Base-by-base conservation (phyloP, 2,329 filamentous ascomycete species). In the Pleoardoris graminearum region DNA sequence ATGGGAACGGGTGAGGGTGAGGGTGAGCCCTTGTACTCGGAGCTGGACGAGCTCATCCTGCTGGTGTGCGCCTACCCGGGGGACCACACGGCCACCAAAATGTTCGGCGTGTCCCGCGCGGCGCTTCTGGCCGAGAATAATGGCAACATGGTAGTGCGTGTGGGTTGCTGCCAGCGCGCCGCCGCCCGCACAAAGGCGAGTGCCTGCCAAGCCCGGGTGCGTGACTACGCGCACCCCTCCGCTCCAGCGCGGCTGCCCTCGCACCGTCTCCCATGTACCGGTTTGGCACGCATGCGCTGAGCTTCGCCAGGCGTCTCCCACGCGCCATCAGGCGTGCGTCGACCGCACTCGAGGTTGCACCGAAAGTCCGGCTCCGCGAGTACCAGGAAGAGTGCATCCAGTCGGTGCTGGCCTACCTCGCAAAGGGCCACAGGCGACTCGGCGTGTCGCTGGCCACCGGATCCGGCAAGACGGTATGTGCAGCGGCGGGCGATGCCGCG, bases 371-470 rank as follows among this genome's bases (percentile, higher is more conserved):
- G 50, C 84, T 96, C 36, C 88, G 91, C 60, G 80, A 88, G 62
- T 97, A 96, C 67, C 92, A 97, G 70, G 87, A 94, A 77, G 91
- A 96, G 80, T 95, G 90, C 67, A 95, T 97, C 55, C 84, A 89
- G 65, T 86, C 91, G 0, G 89, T 96, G 3, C 75, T 96, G 1
- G 75, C 80, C 1, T 85, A 91, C 50, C 71, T 96, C 0, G 71
- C 82, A 2, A 75, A 83, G 29, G 91, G 91, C 0, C 85, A 92
- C 60, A 91, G 89, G 65, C 83, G 92, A 6, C 76, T 96, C 1
- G 91, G 91, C 0, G 82, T 96, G 4, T 96, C 92, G 0, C 73
- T 97, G 30, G 92, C 91, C 2, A 97, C 92, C 3, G 91, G 92
- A 1, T 86, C 89, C 57, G 91, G 91, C 5, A 97, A 97, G 73